A percentile compares a stretch with the other conserved stretches of the same genome.
Conservation (phyloP, 2,329 filamentous ascomycete species). For the Cladophialophora carrionii region DNA sequence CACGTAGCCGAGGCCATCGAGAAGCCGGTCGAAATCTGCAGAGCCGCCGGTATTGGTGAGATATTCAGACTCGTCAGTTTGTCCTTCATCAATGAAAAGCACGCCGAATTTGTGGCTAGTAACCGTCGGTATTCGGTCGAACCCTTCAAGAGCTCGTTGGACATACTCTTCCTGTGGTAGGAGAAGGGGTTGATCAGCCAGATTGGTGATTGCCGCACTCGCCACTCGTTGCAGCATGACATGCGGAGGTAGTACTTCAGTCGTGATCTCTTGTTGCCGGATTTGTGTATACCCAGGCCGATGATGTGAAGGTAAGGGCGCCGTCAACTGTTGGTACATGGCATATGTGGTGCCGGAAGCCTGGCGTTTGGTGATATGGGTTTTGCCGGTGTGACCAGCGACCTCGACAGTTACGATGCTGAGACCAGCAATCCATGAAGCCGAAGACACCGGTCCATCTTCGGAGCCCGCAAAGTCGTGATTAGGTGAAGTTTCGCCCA, state of each 20-base stretch:
- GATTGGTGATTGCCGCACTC: conserved; percentile 50
- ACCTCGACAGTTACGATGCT: conserved; percentile 58
- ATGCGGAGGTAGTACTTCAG: conserved; percentile 51
- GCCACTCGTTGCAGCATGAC: conserved; percentile 51
- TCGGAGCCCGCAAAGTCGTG: conserved; percentile 44
- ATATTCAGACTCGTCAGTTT: conserved; percentile 80
- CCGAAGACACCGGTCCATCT: conserved; percentile 50
- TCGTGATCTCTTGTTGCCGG: conserved; percentile 45
- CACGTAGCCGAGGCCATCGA: conserved; percentile 79
- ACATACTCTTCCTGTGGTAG: conserved; percentile 72
- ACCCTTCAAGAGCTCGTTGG: conserved; percentile 73
- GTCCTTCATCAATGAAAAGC: conserved; percentile 86
- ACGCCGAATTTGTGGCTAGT: conserved; percentile 96
- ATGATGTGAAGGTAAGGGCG: conserved; percentile 52
- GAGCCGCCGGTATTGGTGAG: conserved; percentile 85
- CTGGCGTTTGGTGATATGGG: conserved; percentile 56
- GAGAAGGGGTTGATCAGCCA: conserved; percentile 69
- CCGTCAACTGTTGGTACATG: conserved; percentile 53
- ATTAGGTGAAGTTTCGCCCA: conserved; percentile 64
- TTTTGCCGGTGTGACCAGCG: conserved; percentile 51
- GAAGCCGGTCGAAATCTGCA: conserved; percentile 82
- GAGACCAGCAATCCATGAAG: conserved; percentile 57
- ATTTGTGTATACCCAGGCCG: conserved; percentile 47
- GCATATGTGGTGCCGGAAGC: conserved; percentile 56
- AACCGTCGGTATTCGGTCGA: conserved; percentile 86